Conservation (phyloP, 495 filamentous ascomycete genomes). For the Penicillium pulvis region DNA sequence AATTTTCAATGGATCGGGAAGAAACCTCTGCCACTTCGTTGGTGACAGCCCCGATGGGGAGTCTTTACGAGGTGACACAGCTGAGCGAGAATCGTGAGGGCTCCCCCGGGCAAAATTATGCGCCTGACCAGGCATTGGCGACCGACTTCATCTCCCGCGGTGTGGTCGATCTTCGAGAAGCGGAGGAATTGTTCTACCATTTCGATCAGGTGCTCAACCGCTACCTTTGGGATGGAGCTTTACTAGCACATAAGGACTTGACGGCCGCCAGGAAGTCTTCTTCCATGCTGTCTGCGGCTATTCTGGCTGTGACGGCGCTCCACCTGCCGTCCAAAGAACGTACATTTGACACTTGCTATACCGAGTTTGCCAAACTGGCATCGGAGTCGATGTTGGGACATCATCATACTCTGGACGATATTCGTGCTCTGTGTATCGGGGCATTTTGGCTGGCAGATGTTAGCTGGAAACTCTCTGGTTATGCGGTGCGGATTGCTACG, state of each 20-base stretch:
- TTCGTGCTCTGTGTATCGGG: constrained; percentile 54
- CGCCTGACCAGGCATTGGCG: constrained; percentile 42
- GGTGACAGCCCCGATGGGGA: constrained; percentile 60
- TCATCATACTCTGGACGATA: constrained; percentile 52
- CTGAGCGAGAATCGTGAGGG: constrained; percentile 49
- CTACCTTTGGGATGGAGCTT: constrained; percentile 55
- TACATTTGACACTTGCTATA: constrained; percentile 52
- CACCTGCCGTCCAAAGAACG: constrained; percentile 51
- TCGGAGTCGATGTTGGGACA: constrained; percentile 56
- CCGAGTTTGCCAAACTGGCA: constrained; percentile 53
- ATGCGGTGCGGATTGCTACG: constrained; percentile 58
- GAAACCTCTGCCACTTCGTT: constrained; percentile 45
- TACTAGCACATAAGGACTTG: constrained; percentile 46
- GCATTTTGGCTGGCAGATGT: constrained; percentile 59
- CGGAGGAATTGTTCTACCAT: constrained; percentile 50
- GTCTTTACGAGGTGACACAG: constrained; percentile 62
- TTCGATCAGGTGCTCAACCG: constrained; percentile 56
- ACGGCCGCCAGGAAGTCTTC: constrained; percentile 50
- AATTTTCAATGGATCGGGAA: constrained; percentile 46
- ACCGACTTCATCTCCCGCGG: constrained; percentile 57
- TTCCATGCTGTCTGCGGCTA: constrained; percentile 51
- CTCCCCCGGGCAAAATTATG: constrained; percentile 37
- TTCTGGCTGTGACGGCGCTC: constrained; percentile 55
- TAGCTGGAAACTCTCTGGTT: constrained; percentile 58
- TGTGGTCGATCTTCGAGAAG: constrained; percentile 48